Evolutionary conservation across 2,329 filamentous ascomycete species (phyloP).

Genomic region (Aspergillus tamarii): DNA sequence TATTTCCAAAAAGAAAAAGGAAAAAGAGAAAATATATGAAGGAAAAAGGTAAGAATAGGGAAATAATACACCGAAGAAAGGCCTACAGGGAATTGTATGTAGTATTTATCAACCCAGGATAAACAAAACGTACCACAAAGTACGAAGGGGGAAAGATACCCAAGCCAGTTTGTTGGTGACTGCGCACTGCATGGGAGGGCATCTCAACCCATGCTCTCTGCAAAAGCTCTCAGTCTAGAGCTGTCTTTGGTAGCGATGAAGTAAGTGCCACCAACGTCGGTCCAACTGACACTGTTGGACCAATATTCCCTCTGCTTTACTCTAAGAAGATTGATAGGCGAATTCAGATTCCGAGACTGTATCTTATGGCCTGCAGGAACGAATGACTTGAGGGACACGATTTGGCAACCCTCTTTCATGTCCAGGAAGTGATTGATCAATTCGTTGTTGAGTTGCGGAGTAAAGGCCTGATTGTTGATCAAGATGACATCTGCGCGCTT

Average conservation of each 20-base stretch:
- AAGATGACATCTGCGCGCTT: slow-evolving; percentile 91
- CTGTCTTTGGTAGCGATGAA: slow-evolving; percentile 83
- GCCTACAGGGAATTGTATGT: neutral
- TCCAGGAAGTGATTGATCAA: slow-evolving; percentile 90
- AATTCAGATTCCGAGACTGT: slow-evolving; percentile 73
- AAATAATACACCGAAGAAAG: slow-evolving; percentile 1
- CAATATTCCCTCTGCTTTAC: slow-evolving; percentile 74
- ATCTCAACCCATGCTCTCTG: slow-evolving; percentile 38
- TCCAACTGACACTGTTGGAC: slow-evolving; percentile 82
- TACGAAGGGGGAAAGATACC: neutral
- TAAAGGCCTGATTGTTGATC: slow-evolving; percentile 98
- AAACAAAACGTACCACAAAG: slow-evolving; percentile 4
- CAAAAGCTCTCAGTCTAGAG: slow-evolving; percentile 55
- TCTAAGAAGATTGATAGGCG: slow-evolving; percentile 78
- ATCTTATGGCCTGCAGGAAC: slow-evolving; percentile 79
- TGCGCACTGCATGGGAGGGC: neutral
- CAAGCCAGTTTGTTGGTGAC: neutral
- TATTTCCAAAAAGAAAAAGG: slow-evolving; percentile 12
- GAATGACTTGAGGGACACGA: slow-evolving; percentile 91
- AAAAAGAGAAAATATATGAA: neutral
- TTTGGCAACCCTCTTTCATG: slow-evolving; percentile 83
- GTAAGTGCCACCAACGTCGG: slow-evolving; percentile 78
- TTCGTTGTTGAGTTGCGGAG: slow-evolving; percentile 79
- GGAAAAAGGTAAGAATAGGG: neutral
- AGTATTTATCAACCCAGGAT: slow-evolving; percentile 5